Evolutionary conservation across 2,329 filamentous ascomycete genomes (phyloP), one percentile per base, ranked within the genome.

Genomic region (Beauveria medogensis): DNA sequence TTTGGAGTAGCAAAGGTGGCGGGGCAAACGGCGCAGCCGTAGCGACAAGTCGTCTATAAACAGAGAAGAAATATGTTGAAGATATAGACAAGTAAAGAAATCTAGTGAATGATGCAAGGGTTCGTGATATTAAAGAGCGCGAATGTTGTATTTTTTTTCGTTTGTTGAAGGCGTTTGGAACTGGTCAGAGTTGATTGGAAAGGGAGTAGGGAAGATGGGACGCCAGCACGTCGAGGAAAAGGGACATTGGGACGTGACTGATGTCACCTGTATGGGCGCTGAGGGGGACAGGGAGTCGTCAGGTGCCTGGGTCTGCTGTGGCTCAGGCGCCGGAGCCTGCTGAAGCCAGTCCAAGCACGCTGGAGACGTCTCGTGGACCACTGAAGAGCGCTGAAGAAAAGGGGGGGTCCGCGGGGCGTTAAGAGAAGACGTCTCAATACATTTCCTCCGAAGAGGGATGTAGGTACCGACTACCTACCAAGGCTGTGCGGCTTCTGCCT

Each of bases 231-330:
- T 37, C 34, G 34, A 37, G 14, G 14, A 37, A 16, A 52, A 51
- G 34, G 48, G 57, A 50, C 43, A 22, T 22, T 14, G 34, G 48
- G 57, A 46, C 57, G 57, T 59, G 57, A 59, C 57, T 59, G 57
- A 59, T 59, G 57, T 59, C 57, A 59, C 57, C 57, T 59, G 57
- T 59, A 59, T 43, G 57, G 57, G 40, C 26, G n/a, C 26, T 16
- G 34, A 37, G 12, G 26, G 46, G 14, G 26, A 26, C 26, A 5
- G 37, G 44, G 55, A 30, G 14, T 18, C 20, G n/a, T 57, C 55
- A 57, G 55, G 55, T 57, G 55, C 44, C 6, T 48, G 34, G 22
- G 55, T 16, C 30, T 14, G 20, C 34, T 57, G 30, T 10, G 20
- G 10, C 22, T n/a, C 22, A 28, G 55, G 30, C 55, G 34, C 44